Conservation (phyloP, 2,329 filamentous ascomycete genomes). For the Botryotinia convoluta region DNA sequence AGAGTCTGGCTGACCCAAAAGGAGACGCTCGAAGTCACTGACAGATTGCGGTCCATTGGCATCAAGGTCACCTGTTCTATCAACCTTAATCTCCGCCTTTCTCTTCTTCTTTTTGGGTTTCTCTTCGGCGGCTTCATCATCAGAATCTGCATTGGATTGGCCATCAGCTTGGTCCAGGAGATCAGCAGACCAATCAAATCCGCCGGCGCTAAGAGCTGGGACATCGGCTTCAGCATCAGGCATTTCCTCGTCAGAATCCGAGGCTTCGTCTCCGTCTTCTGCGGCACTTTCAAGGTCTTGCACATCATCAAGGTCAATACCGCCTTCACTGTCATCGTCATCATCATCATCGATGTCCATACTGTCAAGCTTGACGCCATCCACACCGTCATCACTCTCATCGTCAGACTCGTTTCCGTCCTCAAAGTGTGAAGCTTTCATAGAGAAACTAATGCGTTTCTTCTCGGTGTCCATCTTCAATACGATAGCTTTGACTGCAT, state of each 20-base stretch:
- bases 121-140: conserved; percentile 41
- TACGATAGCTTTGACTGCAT: conserved; percentile 89
- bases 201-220: conserved; percentile 65
- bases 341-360: conserved; percentile 49
- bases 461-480: conserved; percentile 73
- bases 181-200: conserved; percentile 85
- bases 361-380: conserved; percentile 44
- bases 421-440: conserved; percentile 90
- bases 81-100: conserved; percentile 76
- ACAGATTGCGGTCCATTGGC: conserved; percentile 82
- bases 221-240: conserved; percentile 34
- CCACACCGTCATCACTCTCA: conserved; percentile 46
- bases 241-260: conserved; percentile 39
- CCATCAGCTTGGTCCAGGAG: conserved; percentile 53
- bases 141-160: conserved; percentile 46
- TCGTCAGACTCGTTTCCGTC: conserved; percentile 52
- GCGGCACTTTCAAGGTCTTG: conserved; percentile 44
- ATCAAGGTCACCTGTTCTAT: conserved; percentile 90
- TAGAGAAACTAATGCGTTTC: conserved; percentile 79
- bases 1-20: conserved; percentile 91
- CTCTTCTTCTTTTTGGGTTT: conserved; percentile 64
- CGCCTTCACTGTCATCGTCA: conserved; percentile 42
- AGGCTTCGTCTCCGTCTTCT: conserved; percentile 31
- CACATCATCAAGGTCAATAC: conserved; percentile 36
- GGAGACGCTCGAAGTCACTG: conserved; percentile 88